Base-by-base conservation (phyloP, 768 basidiomycete species). In the Lentinula guzmanii region DNA sequence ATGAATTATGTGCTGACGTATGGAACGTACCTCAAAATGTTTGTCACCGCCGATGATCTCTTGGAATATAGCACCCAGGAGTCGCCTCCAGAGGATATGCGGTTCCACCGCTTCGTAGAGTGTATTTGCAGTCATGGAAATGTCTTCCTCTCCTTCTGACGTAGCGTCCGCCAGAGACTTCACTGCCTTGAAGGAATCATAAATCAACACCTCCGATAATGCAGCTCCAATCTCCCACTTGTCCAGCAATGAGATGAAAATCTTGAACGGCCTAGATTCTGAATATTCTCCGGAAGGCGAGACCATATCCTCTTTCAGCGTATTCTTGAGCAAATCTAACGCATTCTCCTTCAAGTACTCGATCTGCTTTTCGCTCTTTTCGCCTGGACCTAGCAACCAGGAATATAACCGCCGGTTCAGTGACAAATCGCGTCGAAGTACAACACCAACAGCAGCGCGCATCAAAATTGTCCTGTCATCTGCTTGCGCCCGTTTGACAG, bases 101-200 rank as follows among this genome's bases (percentile, higher is more conserved):
- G 95, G 97, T 63, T 99, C 97, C 15, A 90, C 82, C n/a, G 91
- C 89, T 71, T 98, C 95, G 65, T 95, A 93, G 0, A 99, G 76
- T 1, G 92, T 91, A 63, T 83, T 89, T 0, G 92, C 93, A 1
- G 95, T 94, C 81, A 91, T 86, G 15, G 80, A 68, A 67, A 91
- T 90, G 71, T 91, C 90, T 71, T 85, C 85, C 51, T 73, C 74
- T 54, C 76, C 72, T 48, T 87, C 86, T 15, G 79, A 72, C 45
- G 82, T 77, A 6, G 79, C 75, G 39, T 84, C 77, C 50, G 86
- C 71, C 16, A 85, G 76, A 16, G 76, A 69, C 70, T 84, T 84
- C 54, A 97, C 77, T 2, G 91, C 86, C 56, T 80, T 85, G 67
- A 98, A 85, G 0, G 91, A 81, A 65, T 96, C 91, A 66, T 90